Percentiles rank a stretch among this genome's conserved stretches.
Evolutionary conservation across 148 eudicot genomes (phyloP).

Genomic region (Rhododendron williamsianum): DNA sequence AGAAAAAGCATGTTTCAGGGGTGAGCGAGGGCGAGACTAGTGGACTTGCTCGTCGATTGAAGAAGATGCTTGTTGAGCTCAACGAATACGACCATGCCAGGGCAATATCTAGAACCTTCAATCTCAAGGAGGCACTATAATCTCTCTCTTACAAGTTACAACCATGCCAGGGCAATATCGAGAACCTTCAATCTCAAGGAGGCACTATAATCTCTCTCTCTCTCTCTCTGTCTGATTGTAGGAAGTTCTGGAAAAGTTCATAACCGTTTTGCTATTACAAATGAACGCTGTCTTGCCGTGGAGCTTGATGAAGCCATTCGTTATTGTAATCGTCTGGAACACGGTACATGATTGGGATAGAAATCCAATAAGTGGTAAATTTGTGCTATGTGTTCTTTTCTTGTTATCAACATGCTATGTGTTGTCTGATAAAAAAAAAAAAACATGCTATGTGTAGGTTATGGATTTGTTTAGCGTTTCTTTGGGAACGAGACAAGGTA

Average conservation of each 20-base stretch:
- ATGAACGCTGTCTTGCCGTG: too few relatives aligned
- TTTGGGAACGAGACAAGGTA: too few relatives aligned
- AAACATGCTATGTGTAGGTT: background rate
- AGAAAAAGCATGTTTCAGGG: constrained; percentile 55
- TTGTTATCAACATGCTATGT: background rate
- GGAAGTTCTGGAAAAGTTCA: too few relatives aligned
- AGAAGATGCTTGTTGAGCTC: constrained; percentile 90
- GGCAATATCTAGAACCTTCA: constrained; percentile 60
- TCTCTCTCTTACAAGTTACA: constrained; percentile 49
- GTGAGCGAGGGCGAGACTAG: constrained; percentile 38
- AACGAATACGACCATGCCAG: constrained; percentile 86
- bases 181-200: constrained; percentile 79
- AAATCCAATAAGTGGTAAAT: background rate
- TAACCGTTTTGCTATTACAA: too few relatives aligned
- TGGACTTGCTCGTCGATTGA: constrained; percentile 74
- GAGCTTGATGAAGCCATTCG: background rate
- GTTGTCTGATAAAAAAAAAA: background rate
- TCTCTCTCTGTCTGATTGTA: too few relatives aligned
- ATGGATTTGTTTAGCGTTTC: too few relatives aligned
- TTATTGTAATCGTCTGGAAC: background rate
- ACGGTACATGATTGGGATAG: background rate
- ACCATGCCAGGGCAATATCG: constrained; percentile 59
- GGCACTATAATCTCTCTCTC: too few relatives aligned
- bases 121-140: constrained; percentile 60
- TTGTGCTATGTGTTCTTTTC: background rate